Evolutionary conservation across 305 asterid species (phyloP), one percentile per base, ranked within the genome.

Genomic region (Solanum aculeatissimum): DNA sequence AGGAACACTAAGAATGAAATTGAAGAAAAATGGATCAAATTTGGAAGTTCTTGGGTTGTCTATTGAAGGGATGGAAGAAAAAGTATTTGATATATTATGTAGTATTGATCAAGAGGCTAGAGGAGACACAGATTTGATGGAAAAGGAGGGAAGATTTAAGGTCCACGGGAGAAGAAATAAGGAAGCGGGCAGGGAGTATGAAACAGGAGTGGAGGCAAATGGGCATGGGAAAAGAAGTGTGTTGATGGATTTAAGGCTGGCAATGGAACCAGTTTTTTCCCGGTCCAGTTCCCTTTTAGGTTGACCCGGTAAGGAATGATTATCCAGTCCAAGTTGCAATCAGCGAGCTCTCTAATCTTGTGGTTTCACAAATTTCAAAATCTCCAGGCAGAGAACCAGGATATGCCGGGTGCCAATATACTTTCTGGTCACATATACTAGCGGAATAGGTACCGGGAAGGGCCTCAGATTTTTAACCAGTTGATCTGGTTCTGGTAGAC

Each of bases 261-360:
- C 40, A 35, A 35, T 5, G 7, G 38, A 7, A 35, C 40, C 5
- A 5, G 40, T 35, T 35, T 35, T 35, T 35, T 1, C 40, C 40
- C 7, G 1, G 40, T 4, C 40, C 40, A 5, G 7, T 35, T 35
- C 40, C 40, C 7, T 6, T 35, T 35, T 7, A 35, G 40, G 40
- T 35, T 35, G 40, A 35, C 40, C 7, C 6, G 5, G 40, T 35
- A 35, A 35, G 40, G 1, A 35, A 92, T 77, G 91, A 91, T 35
- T 35, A 35, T 88, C 94, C 89, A 88, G 96, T 93, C 68, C 95
- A 91, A 87, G 93, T 88, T 69, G 95, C 97, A 23, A 91, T 96
- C 45, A 86, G 81, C 38, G 97, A 96, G 93, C 92, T 93, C 81
- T 92, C 98, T 42, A 92, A 89, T 91, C 90, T 94, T 25, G 93